phyloP scores from a whole-genome alignment of 805 yeast genomes.

The Priceomyces melissophilus region DNA sequence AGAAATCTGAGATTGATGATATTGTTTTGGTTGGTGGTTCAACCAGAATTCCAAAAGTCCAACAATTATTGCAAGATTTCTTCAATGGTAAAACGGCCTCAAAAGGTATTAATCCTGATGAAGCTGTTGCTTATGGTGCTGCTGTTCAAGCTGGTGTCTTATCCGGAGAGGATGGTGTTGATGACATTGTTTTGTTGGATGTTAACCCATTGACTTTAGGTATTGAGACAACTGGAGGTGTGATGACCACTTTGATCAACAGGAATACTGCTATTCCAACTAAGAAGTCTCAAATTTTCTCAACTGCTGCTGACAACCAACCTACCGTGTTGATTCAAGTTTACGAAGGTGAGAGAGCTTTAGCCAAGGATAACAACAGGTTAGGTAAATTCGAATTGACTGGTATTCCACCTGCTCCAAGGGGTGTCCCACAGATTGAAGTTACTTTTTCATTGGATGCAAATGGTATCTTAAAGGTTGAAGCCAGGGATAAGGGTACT shows the following conservation, averaged over 20 bases:
- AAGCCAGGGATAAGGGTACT: slow-evolving; percentile 97
- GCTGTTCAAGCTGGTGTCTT: slow-evolving; percentile 99
- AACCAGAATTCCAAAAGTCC: slow-evolving; percentile 50
- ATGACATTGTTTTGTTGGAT: slow-evolving; percentile 92
- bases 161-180: slow-evolving; percentile 94
- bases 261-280: slow-evolving; percentile 99
- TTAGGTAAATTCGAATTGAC: slow-evolving; percentile 98
- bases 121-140: slow-evolving; percentile 62
- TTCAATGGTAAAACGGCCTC: slow-evolving; percentile 56
- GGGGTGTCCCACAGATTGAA: slow-evolving; percentile 99
- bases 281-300: slow-evolving; percentile 97
- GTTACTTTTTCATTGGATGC: slow-evolving; percentile 99
- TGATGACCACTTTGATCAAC: slow-evolving; percentile 98
- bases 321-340: slow-evolving; percentile 99
- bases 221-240: slow-evolving; percentile 99
- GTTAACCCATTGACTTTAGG: slow-evolving; percentile 98
- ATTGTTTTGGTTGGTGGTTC: slow-evolving; percentile 50
- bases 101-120: slow-evolving; percentile 49
- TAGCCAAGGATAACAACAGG: slow-evolving; percentile 95
- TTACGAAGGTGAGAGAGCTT: slow-evolving; percentile 99
- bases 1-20: slow-evolving; percentile 44
- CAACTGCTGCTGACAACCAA: slow-evolving; percentile 98
- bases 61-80: slow-evolving; percentile 44
- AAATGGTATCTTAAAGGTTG: slow-evolving; percentile 98
- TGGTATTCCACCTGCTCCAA: slow-evolving; percentile 97